Evolutionary conservation across 495 filamentous ascomycete genomes (phyloP).

Genomic region (Acidomyces sp.): DNA sequence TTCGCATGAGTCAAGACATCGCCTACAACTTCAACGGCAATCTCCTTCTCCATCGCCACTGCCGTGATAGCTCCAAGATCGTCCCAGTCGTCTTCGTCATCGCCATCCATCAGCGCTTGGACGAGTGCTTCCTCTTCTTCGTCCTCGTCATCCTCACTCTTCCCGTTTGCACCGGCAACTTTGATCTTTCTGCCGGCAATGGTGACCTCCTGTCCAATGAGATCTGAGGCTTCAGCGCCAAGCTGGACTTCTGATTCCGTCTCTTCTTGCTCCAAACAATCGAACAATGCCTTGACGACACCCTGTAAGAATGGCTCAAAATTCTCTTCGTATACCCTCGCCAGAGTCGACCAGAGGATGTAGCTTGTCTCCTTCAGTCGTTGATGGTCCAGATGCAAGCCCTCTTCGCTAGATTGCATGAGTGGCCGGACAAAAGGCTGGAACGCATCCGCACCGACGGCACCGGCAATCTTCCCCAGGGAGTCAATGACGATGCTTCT

Average conservation of each 20-base stretch:
- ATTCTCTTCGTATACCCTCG: slow-evolving; percentile 85
- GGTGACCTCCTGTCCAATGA: slow-evolving; percentile 62
- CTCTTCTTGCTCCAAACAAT: slow-evolving; percentile 80
- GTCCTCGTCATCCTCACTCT: slow-evolving; percentile 27
- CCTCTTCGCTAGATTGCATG: slow-evolving; percentile 85
- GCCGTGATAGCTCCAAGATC: slow-evolving; percentile 69
- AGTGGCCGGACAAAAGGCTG: slow-evolving; percentile 78
- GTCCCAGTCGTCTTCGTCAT: slow-evolving; percentile 68
- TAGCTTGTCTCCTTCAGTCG: slow-evolving; percentile 89
- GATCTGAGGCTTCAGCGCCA: slow-evolving; percentile 61
- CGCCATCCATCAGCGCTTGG: slow-evolving; percentile 28
- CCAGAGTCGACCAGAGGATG: slow-evolving; percentile 87
- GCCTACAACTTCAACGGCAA: slow-evolving; percentile 85
- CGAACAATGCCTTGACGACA: slow-evolving; percentile 72
- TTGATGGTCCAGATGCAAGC: slow-evolving; percentile 75
- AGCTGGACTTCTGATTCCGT: slow-evolving; percentile 69
- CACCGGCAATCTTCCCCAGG: slow-evolving; percentile 79
- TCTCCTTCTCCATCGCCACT: slow-evolving; percentile 91
- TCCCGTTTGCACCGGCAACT: slow-evolving; percentile 41
- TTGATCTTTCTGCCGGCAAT: slow-evolving; percentile 75
- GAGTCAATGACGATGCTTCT: slow-evolving; percentile 80
- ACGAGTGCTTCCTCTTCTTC: slow-evolving; percentile 26
- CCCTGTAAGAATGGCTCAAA: slow-evolving; percentile 77
- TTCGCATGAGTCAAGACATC: slow-evolving; percentile 81
- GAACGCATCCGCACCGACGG: slow-evolving; percentile 77